Conservation (phyloP, 2,329 filamentous ascomycete genomes). For the Scopulariopsis brevicaulis region DNA sequence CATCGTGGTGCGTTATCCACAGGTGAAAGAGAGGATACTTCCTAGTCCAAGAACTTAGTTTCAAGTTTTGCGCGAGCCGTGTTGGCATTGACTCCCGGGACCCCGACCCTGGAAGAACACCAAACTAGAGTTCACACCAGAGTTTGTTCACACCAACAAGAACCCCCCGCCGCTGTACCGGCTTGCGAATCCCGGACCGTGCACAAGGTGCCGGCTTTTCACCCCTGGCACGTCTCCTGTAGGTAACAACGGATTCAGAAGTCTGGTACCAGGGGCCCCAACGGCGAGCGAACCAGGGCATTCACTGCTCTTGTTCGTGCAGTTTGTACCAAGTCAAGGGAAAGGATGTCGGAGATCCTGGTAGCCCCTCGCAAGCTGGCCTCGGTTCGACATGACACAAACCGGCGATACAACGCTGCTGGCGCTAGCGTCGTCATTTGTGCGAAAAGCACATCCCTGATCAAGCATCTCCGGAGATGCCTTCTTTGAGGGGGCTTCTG, state of each 20-base stretch:
- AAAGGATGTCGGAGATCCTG: neutral
- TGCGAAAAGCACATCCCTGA: neutral
- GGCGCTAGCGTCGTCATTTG: neutral
- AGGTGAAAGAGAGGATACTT: no score
- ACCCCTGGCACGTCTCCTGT: neutral
- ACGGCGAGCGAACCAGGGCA: neutral
- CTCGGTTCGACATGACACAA: neutral
- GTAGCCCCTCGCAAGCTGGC: neutral
- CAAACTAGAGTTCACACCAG: no score
- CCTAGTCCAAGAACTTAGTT: no score
- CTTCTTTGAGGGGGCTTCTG: neutral
- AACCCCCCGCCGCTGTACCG: no score
- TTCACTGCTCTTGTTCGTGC: neutral
- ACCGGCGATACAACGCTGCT: neutral
- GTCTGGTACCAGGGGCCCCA: neutral
- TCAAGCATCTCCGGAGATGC: neutral
- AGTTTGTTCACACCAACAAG: no score
- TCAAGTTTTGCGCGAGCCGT: no score
- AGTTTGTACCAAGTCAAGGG: neutral
- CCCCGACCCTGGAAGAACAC: no score
- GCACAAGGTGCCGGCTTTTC: no score
- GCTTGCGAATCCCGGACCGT: no score
- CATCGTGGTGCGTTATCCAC: neutral
- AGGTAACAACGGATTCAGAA: neutral
- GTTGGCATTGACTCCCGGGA: no score